A percentile compares a stretch with the other conserved stretches of the same genome.
These are phyloP conservation scores for Penstemon davidsonii DNA, from an alignment of 257 asterid species.

Conservation along the genomic window DNA sequence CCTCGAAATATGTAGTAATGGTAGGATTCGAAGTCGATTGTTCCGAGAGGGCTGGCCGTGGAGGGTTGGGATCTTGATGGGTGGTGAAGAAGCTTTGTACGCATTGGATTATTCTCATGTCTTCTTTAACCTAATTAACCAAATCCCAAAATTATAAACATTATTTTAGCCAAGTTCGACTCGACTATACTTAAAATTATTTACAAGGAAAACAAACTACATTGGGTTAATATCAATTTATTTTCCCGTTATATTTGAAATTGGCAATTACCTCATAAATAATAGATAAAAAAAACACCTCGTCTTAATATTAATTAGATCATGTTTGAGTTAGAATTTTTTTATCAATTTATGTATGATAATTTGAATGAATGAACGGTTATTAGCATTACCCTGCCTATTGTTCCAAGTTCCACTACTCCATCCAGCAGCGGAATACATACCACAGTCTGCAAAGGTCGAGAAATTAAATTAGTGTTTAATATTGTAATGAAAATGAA, in stretches of 20 bases:
- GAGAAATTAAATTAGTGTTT: neutral
- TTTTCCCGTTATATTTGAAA: too few species aligned
- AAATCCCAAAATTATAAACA: neutral
- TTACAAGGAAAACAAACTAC: too few species aligned
- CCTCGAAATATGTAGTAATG: conserved; percentile 23
- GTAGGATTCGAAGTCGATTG: conserved; percentile 67
- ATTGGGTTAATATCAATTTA: too few species aligned
- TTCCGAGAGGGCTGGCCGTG: conserved; percentile 71
- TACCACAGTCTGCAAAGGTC: conserved; percentile 61
- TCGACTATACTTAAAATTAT: too few species aligned
- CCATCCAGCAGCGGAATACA: conserved; percentile 86
- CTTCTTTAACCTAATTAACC: conserved; percentile 57
- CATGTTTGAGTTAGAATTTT: neutral
- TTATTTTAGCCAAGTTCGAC: too few species aligned
- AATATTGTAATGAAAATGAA: neutral
- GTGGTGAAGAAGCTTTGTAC: conserved; percentile 48
- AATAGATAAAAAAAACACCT: too few species aligned
- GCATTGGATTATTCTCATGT: conserved; percentile 41
- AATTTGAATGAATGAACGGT: neutral
- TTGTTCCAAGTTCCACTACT: conserved; percentile 81
- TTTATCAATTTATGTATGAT: neutral
- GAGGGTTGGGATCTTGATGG: conserved; percentile 34
- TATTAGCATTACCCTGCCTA: conserved; percentile 47
- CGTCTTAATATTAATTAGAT: too few species aligned
- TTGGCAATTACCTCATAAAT: too few species aligned